Conservation (phyloP, 148 eudicot species). For the Persicaria tinctoria region DNA sequence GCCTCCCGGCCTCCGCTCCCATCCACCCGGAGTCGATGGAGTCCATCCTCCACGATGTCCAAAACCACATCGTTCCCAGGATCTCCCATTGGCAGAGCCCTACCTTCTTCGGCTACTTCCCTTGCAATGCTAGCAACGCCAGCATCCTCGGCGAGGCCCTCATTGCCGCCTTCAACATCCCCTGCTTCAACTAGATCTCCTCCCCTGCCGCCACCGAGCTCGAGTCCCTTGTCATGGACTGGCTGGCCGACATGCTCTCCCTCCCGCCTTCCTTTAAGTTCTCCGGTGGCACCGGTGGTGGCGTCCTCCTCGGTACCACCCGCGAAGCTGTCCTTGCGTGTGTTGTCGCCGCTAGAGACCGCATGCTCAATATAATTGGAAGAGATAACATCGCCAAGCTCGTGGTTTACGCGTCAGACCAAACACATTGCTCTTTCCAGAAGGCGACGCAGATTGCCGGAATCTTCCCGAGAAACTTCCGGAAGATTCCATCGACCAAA, state of each 20-base stretch:
- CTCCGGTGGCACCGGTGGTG: slow-evolving; percentile 34
- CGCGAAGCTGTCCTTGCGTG: slow-evolving; percentile 41
- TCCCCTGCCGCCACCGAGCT: slow-evolving; percentile 42
- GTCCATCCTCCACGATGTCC: slow-evolving; percentile 27
- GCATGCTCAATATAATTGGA: slow-evolving; percentile 17
- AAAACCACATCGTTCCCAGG: slow-evolving; percentile 30
- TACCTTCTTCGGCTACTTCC: slow-evolving; percentile 31
- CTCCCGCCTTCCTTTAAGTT: slow-evolving; percentile 32
- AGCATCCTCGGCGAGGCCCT: slow-evolving; percentile 32
- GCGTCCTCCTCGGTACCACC: slow-evolving; percentile 48
- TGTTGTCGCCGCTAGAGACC: slow-evolving; percentile 35
- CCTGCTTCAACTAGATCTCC: slow-evolving; percentile 37
- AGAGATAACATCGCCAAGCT: slow-evolving; percentile 29
- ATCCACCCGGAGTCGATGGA: slow-evolving; percentile 29
- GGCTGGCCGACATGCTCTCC: slow-evolving; percentile 29
- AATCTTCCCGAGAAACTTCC: slow-evolving; percentile 32
- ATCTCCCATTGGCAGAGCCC: slow-evolving; percentile 46
- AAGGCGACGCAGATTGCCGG: slow-evolving; percentile 47
- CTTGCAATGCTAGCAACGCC: slow-evolving; percentile 30
- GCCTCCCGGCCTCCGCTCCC: slow-evolving; percentile 28
- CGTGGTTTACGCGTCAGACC: slow-evolving; percentile 48
- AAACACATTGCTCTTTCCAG: slow-evolving; percentile 40
- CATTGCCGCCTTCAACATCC: slow-evolving; percentile 27
- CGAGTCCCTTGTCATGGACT: slow-evolving; percentile 33
- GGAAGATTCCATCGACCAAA: slow-evolving; percentile 24